phyloP scores from a whole-genome alignment of 2,329 filamentous ascomycete species.

The Fusarium guadeloupense region DNA sequence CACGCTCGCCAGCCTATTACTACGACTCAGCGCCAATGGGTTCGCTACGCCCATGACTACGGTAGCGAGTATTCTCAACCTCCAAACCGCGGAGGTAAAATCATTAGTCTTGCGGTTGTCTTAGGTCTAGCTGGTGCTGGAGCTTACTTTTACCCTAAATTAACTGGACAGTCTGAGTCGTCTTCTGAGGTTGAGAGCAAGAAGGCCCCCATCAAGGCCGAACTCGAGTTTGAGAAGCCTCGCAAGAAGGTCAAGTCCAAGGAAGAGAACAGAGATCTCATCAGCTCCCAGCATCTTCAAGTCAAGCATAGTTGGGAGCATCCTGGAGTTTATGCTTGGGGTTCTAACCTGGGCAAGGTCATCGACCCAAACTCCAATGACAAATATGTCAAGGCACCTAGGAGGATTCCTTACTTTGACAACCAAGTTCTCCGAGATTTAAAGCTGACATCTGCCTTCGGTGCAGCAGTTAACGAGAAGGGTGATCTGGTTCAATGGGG shows the following conservation, averaged over 20 bases:
- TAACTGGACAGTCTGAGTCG: slow-evolving; percentile 44
- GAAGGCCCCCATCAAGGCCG: slow-evolving; percentile 51
- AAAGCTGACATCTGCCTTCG: slow-evolving; percentile 83
- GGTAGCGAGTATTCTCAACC: slow-evolving; percentile 37
- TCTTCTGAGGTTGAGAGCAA: slow-evolving; percentile 28
- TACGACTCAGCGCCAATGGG: slow-evolving; percentile 44
- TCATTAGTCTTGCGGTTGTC: slow-evolving; percentile 46
- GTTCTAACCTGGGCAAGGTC: slow-evolving; percentile 85
- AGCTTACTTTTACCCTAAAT: slow-evolving; percentile 51
- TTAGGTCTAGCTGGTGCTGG: slow-evolving; percentile 53
- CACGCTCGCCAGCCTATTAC: slow-evolving; percentile 33
- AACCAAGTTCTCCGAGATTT: slow-evolving; percentile 85
- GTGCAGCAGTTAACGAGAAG: slow-evolving; percentile 85
- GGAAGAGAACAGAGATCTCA: slow-evolving; percentile 77
- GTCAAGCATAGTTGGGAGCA: slow-evolving; percentile 83
- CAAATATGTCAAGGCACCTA: slow-evolving; percentile 78
- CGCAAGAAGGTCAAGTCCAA: slow-evolving; percentile 66
- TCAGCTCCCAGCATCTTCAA: slow-evolving; percentile 88
- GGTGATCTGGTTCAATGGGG: slow-evolving; percentile 96
- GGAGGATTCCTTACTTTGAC: slow-evolving; percentile 83
- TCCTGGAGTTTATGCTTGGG: slow-evolving; percentile 94
- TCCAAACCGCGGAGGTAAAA: slow-evolving; percentile 41
- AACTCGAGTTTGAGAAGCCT: slow-evolving; percentile 74
- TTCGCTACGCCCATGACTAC: slow-evolving; percentile 43
- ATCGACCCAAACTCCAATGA: slow-evolving; percentile 86